Conservation (phyloP, 805 yeast genomes). For the Lipomyces sp. region DNA sequence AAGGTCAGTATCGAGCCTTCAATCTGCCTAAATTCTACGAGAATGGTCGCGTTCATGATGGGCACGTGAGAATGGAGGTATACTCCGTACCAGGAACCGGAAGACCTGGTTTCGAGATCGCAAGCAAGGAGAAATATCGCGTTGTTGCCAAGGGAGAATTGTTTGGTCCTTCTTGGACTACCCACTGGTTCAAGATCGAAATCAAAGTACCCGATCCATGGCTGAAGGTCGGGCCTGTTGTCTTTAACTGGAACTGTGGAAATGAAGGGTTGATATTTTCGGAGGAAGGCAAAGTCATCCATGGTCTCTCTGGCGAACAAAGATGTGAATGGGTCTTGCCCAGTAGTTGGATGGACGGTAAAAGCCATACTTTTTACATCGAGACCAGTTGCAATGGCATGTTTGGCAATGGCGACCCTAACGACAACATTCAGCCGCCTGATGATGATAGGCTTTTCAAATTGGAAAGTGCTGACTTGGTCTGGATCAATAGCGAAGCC, state of each 20-base stretch:
- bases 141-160: slow-evolving; percentile 61
- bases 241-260: slow-evolving; percentile 62
- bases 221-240: slow-evolving; percentile 30
- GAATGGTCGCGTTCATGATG: slow-evolving; percentile 55
- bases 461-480: slow-evolving; percentile 72
- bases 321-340: slow-evolving; percentile 74
- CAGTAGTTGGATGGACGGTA: slow-evolving; percentile 53
- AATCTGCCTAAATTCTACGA: slow-evolving; percentile 45
- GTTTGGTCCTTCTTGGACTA: slow-evolving; percentile 96
- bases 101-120: slow-evolving; percentile 67
- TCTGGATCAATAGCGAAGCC: slow-evolving; percentile 80
- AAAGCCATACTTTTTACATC: slow-evolving; percentile 70
- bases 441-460: slow-evolving; percentile 73
- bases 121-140: slow-evolving; percentile 53
- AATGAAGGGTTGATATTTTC: slow-evolving; percentile 84
- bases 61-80: slow-evolving; percentile 62
- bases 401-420: slow-evolving; percentile 71
- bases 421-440: slow-evolving; percentile 64
- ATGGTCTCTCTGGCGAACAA: slow-evolving; percentile 85
- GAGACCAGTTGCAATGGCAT: slow-evolving; percentile 95
- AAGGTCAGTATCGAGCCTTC: too few species aligned
- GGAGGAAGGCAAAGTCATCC: slow-evolving; percentile 68
- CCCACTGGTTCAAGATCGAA: slow-evolving; percentile 86
- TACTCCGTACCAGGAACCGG: slow-evolving; percentile 74
- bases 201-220: slow-evolving; percentile 61